Base-by-base conservation (phyloP, 2,329 filamentous ascomycete genomes). In the Talaromyces sp. region DNA sequence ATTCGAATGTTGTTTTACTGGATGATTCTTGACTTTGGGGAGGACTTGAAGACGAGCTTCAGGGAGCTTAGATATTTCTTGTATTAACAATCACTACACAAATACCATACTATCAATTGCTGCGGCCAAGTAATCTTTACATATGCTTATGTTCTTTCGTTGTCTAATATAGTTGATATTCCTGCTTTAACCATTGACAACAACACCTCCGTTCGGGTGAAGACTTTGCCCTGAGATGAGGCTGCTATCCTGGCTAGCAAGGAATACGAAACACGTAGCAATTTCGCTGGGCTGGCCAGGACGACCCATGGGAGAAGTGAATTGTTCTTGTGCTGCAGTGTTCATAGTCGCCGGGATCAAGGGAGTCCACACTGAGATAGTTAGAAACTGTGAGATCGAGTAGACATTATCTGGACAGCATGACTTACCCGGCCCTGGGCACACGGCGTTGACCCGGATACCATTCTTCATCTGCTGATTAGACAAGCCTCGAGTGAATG, bases 211-310 rank as follows among this genome's bases (percentile, higher is more conserved):
- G 62, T 87, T 86, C 22, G 82, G 78, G 66, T 88, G 84, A 47
- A 87, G 73, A 7, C 76, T 79, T 77, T 93, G 89, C 1, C 90
- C 89, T 47, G 83, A 86, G 36, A 93, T 85, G 54, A 84, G 86
- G 39, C 84, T 86, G 65, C 86, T 89, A 69, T 94, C 90, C 54
- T 80, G 76, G 49, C 85, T 87, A 0, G 90, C 89, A 60, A 94
- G 75, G 72, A 94, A 94, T 3, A 94, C 89, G 49, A 91, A 88
- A 65, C 86, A 90, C 0, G 88, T 87, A 0, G 89, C 90, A 58
- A 93, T 87, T 77, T 94, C 90, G 48, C 84, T 88, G 1, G 89
- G 90, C 72, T 94, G 90, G 1, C 84, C 86, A 0, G 88, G 88
- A 14, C 90, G 79, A 3, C 89, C 89, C 79, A 94, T 90, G 0